Base-by-base conservation (phyloP, 495 filamentous ascomycete species). In the Xylaria bambusicola region DNA sequence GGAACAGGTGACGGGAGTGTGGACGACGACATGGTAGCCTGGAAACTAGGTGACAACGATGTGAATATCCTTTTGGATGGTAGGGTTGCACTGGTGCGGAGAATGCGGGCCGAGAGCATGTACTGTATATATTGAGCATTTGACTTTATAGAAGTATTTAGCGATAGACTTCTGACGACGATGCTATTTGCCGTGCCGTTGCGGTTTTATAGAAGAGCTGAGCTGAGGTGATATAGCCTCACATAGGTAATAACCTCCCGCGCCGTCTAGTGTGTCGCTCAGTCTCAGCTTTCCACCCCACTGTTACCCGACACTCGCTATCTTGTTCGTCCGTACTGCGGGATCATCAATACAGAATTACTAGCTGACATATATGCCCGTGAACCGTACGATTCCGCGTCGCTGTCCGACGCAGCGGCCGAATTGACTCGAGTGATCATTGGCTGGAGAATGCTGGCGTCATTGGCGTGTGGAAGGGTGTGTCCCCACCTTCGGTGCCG, bases 1-100 rank as follows among this genome's bases (percentile, higher is more conserved):
- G 58, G 44, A 17, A 61, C 33, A 18, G 58, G 51, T 17, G 49
- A 7, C 40, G 33, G 20, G 5, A 10, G 27, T 15, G 56, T 33
- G 1, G 9, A 17, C 17, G 35, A 42, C 0, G 48, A 47, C 45
- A 50, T 46, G 26, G 41, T 33, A 8, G 31, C 0, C 12, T 40
- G 0, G 17, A 21, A 13, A 15, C 10, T 10, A 2, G 15, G 20
- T 36, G 9, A 10, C 20, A 15, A 3, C 27, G 45, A 26, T 41
- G 38, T 13, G 42, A 44, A 0, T 48, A 10, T 42, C 17, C 0
- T 50, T 8, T 1, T 27, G 35, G 35, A 12, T 40, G 20, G 9
- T 36, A n/a, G 26, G 1, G n/a, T 0, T 2, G 10, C 3, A 38
- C 13, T 38, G 6, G 12, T 15, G 10, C 31, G 31, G 10, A 33